phyloP scores from a whole-genome alignment of 495 filamentous ascomycete species.

The Beverwykella pulmonaria region DNA sequence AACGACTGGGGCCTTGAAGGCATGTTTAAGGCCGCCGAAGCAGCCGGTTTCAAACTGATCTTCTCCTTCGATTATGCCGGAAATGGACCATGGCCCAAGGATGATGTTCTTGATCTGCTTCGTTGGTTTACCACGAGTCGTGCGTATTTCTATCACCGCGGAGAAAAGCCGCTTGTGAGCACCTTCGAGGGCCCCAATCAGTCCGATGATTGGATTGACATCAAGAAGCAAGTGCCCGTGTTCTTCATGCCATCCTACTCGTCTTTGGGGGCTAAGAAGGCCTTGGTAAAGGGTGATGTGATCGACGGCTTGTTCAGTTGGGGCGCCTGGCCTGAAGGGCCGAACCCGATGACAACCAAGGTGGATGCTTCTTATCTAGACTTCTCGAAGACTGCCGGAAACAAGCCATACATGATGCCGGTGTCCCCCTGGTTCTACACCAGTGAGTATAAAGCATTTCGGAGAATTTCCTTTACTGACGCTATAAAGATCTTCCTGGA shows the following conservation, averaged over 20 bases:
- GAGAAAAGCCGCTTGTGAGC: constrained; percentile 64
- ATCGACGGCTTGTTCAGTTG: constrained; percentile 66
- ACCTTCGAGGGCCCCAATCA: constrained; percentile 70
- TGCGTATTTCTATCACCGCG: constrained; percentile 57
- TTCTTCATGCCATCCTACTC: constrained; percentile 70
- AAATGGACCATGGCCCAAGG: constrained; percentile 55
- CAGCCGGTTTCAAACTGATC: constrained; percentile 61
- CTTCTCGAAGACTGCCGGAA: constrained; percentile 48
- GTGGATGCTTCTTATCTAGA: neutral
- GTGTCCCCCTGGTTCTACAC: constrained; percentile 78
- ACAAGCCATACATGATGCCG: constrained; percentile 79
- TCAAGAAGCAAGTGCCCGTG: constrained; percentile 55
- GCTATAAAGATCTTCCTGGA: constrained; percentile 57
- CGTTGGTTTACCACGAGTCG: constrained; percentile 59
- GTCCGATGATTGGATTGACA: constrained; percentile 59
- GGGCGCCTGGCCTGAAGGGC: constrained; percentile 70
- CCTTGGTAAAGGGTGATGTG: constrained; percentile 52
- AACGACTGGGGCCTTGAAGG: constrained; percentile 55
- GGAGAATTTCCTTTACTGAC: too few species aligned
- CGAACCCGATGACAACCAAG: constrained; percentile 49
- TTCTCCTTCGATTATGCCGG: constrained; percentile 70
- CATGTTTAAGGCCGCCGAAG: constrained; percentile 58
- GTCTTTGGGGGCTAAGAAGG: constrained; percentile 47
- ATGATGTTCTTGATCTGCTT: constrained; percentile 55
- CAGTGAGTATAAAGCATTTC: neutral